Evolutionary conservation across 805 yeast species (phyloP).

Genomic region (Hanseniaspora pseudoguilliermondii): DNA sequence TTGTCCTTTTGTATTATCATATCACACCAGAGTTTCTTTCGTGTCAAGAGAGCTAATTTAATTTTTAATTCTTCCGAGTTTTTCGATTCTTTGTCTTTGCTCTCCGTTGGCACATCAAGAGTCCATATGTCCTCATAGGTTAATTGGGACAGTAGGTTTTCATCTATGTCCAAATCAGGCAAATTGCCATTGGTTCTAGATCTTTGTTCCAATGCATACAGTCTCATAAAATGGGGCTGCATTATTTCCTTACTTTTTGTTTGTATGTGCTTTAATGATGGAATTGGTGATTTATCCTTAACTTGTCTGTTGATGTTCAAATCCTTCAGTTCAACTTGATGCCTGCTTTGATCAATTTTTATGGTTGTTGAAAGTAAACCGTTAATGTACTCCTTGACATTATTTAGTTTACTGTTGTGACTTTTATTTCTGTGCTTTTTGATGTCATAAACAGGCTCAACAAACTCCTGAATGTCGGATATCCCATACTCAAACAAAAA

Average conservation of each 20-base stretch:
- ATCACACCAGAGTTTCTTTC: slow-evolving; percentile 25
- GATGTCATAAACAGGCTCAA: slow-evolving; percentile 19
- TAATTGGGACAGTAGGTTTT: slow-evolving; percentile 19
- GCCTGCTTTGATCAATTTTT: background rate
- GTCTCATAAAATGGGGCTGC: slow-evolving; percentile 23
- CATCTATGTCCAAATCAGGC: slow-evolving; percentile 25
- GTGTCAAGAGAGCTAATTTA: slow-evolving; percentile 23
- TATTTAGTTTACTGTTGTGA: background rate
- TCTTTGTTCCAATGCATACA: slow-evolving; percentile 23
- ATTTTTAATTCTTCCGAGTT: slow-evolving; percentile 16
- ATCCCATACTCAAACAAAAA: slow-evolving; percentile 17
- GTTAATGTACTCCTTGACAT: background rate
- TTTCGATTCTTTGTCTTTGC: background rate
- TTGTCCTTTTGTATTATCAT: slow-evolving; percentile 20
- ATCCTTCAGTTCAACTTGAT: background rate
- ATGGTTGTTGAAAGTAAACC: background rate
- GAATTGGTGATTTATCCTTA: background rate
- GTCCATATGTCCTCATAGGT: slow-evolving; percentile 18
- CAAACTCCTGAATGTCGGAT: slow-evolving; percentile 17
- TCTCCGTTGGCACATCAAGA: slow-evolving; percentile 15
- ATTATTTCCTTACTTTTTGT: slow-evolving; percentile 18
- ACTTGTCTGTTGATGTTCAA: background rate
- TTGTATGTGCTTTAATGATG: background rate
- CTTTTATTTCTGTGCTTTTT: background rate
- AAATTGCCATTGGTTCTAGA: slow-evolving; percentile 19